These are phyloP conservation scores for Sophora flavescens DNA, from an alignment of 306 rosid species.

Conservation along the genomic window DNA sequence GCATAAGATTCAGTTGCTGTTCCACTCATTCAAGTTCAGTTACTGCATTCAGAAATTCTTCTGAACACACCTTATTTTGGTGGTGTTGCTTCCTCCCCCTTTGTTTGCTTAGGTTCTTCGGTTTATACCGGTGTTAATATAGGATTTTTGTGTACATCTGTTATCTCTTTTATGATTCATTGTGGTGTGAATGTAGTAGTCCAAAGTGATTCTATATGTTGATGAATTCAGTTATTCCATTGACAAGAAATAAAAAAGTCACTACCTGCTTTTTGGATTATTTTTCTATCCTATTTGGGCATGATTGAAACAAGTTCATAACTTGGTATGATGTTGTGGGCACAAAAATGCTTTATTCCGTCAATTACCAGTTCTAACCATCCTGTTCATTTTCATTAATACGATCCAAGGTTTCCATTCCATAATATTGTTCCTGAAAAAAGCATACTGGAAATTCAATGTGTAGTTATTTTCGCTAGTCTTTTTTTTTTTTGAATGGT, in stretches of 20 bases:
- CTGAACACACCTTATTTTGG: slow-evolving; percentile 54
- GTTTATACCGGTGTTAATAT: slow-evolving; percentile 63
- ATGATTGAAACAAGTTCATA: background rate
- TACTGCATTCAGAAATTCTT: slow-evolving; percentile 53
- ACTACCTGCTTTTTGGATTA: slow-evolving; percentile 15
- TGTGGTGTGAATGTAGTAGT: slow-evolving; percentile 68
- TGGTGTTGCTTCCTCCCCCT: slow-evolving; percentile 33
- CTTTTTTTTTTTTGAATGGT: background rate
- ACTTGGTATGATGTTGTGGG: background rate
- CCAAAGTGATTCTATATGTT: slow-evolving; percentile 57
- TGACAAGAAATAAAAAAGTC: slow-evolving; percentile 55
- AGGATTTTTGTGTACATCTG: slow-evolving; percentile 71
- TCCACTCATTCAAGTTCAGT: slow-evolving; percentile 49
- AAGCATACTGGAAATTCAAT: background rate
- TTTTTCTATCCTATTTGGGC: background rate
- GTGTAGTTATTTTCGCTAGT: background rate
- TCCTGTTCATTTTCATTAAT: background rate
- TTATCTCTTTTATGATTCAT: slow-evolving; percentile 57
- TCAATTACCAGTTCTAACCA: background rate
- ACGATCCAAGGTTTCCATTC: background rate
- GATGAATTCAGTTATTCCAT: slow-evolving; percentile 54
- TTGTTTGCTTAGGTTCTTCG: slow-evolving; percentile 56
- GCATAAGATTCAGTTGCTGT: slow-evolving; percentile 48
- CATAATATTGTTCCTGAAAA: background rate
- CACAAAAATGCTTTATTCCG: background rate